These are phyloP conservation scores for Calycina herbarum DNA, from an alignment of 2,329 filamentous ascomycete species.

Conservation along the genomic window DNA sequence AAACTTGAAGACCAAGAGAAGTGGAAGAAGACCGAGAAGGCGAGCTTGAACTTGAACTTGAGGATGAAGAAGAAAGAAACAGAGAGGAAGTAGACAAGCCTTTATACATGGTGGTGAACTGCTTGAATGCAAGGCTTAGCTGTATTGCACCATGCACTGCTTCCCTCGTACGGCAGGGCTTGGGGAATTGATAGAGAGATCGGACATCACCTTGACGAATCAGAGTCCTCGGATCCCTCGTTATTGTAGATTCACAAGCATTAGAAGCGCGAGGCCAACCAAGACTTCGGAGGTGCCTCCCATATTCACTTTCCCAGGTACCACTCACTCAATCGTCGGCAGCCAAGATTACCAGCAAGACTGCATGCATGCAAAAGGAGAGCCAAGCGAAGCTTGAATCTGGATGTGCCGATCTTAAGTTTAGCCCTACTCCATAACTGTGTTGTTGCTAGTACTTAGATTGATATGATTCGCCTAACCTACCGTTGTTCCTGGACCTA, in stretches of 20 bases:
- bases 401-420: background rate
- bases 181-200: background rate
- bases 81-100: background rate
- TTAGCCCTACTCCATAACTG: background rate
- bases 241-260: background rate
- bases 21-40: background rate
- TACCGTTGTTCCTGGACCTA: background rate
- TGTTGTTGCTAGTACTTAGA: background rate
- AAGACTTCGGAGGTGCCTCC: background rate
- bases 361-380: background rate
- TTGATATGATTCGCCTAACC: background rate
- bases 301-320: background rate
- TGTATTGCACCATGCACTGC: background rate
- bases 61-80: background rate
- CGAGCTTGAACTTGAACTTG: background rate
- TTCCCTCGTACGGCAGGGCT: background rate
- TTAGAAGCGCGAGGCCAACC: background rate
- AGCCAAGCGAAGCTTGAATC: conserved; percentile 10
- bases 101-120: background rate
- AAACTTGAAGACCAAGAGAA: conserved; percentile 5
- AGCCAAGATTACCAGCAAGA: conserved; percentile 8
- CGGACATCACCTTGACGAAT: background rate
- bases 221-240: background rate
- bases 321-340: background rate
- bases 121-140: background rate